These are phyloP conservation scores for Ammopiptanthus mongolicus DNA, from an alignment of 306 rosid genomes.

Conservation along the genomic window DNA sequence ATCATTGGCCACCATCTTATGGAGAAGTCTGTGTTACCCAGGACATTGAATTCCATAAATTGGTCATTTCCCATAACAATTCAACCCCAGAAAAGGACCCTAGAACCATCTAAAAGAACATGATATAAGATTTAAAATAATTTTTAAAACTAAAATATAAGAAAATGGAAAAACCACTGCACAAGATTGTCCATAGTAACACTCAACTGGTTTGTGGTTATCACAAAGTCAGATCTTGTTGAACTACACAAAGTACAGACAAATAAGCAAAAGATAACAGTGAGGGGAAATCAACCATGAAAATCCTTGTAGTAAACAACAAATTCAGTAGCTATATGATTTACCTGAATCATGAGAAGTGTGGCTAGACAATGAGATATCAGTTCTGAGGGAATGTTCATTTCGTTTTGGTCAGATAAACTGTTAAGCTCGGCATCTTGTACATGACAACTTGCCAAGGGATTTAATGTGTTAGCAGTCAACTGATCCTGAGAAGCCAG, in stretches of 20 bases:
- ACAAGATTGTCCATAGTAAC: not conserved
- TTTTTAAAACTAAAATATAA: not conserved
- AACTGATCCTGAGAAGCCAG: slow-evolving; percentile 48
- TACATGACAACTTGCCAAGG: slow-evolving; percentile 30
- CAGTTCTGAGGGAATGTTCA: slow-evolving; percentile 71
- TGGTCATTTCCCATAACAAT: not conserved
- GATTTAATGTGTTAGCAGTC: slow-evolving; percentile 38
- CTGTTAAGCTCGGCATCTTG: slow-evolving; percentile 45
- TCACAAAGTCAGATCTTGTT: not conserved
- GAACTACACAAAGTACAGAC: not conserved
- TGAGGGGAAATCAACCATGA: slow-evolving; percentile 4
- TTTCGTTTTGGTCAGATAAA: slow-evolving; percentile 49
- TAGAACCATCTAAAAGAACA: not conserved
- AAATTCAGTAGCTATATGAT: slow-evolving; percentile 1
- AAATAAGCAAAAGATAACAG: slow-evolving; percentile 1
- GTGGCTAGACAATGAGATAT: slow-evolving; percentile 82
- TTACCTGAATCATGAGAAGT: slow-evolving; percentile 87
- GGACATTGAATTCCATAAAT: not conserved
- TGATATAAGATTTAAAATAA: not conserved
- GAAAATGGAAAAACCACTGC: not conserved
- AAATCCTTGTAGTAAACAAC: slow-evolving; percentile 11
- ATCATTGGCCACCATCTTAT: not conserved
- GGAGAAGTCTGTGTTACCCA: not conserved
- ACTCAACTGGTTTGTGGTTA: not conserved
- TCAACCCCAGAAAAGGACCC: not conserved